Conservation (phyloP, 805 yeast species). For the Yarrowia osloensis region DNA sequence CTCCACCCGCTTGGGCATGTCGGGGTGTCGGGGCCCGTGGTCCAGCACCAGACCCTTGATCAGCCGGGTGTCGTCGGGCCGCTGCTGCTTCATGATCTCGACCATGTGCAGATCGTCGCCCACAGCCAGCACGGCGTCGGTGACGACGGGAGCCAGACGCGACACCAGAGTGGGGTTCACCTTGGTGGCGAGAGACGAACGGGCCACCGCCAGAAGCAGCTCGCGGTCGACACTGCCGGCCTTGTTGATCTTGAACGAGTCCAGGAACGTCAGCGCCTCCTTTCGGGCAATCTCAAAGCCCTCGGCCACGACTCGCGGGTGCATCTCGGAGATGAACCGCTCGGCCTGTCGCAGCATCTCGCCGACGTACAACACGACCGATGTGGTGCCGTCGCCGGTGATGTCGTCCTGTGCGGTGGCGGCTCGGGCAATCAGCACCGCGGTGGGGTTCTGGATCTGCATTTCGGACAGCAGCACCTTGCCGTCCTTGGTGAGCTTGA, state of each 20-base stretch:
- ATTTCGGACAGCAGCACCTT: slow-evolving; percentile 89
- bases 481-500: slow-evolving; percentile 96
- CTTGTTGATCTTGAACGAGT: slow-evolving; percentile 53
- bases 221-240: slow-evolving; percentile 73
- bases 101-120: slow-evolving; percentile 90
- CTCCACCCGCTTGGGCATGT: slow-evolving; percentile 87
- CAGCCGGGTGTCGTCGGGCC: slow-evolving; percentile 78
- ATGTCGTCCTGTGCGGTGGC: slow-evolving; percentile 99
- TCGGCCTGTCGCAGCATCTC: slow-evolving; percentile 94
- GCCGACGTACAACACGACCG: slow-evolving; percentile 92
- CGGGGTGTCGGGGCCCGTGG: slow-evolving; percentile 99
- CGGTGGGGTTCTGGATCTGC: slow-evolving; percentile 94
- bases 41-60: slow-evolving; percentile 90
- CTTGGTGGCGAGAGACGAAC: slow-evolving; percentile 85
- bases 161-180: slow-evolving; percentile 75
- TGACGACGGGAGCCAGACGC: slow-evolving; percentile 87
- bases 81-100: slow-evolving; percentile 95
- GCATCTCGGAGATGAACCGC: slow-evolving; percentile 84
- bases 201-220: slow-evolving; percentile 85
- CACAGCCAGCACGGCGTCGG: slow-evolving; percentile 90
- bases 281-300: slow-evolving; percentile 91
- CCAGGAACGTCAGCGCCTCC: slow-evolving; percentile 68
- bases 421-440: slow-evolving; percentile 88
- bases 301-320: slow-evolving; percentile 90
- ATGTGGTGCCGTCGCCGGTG: slow-evolving; percentile 99